Base-by-base conservation (phyloP, 176 grass and related monocot species). In the Secale cereale region DNA sequence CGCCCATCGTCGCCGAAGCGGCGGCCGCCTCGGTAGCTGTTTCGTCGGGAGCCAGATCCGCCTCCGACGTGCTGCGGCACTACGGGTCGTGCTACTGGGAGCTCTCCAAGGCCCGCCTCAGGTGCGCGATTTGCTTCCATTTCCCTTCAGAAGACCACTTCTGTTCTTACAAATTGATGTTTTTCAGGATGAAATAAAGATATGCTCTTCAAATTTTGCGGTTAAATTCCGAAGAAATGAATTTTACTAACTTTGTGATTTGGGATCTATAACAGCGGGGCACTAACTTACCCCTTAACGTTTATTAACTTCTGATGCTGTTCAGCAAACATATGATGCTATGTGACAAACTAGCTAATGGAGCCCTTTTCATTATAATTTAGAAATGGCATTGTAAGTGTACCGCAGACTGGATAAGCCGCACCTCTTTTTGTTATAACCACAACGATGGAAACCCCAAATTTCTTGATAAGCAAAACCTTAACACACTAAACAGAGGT, bases 1-100 rank as follows among this genome's bases (percentile, higher is more conserved):
- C 81, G 30, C 35, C 85, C 19, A 61, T 86, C 64, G 56, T 90
- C 78, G 74, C 85, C 2, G 89, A 91, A 64, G 85, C 69, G 31
- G 81, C 77, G 32, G 91, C 79, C 6, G 78, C 65, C 11, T 82
- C 82, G 5, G 66, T 85, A 16, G 78, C 76, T 76, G 91, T 89
- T 64, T 86, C 78, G 6, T 69, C 46, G 26, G 31, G 80, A 15
- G 59, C 86, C 19, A 81, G 89, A 72, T 52, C 48, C 48, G 48
- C 48, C 48, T 52, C 48, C 48, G 48, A 52, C 48, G 48, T 52
- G 48, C 48, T 52, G 48, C 48, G 48, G 16, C 48, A 52, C 48
- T 52, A 52, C 48, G 48, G 48, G 16, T 2, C 1, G 48, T 52
- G 48, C 48, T 52, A 52, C 48, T 52, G 48, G 48, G 48, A 52